These are phyloP conservation scores for Strobilomyces dryophilus DNA, from an alignment of 768 basidiomycete genomes.

Conservation along the genomic window DNA sequence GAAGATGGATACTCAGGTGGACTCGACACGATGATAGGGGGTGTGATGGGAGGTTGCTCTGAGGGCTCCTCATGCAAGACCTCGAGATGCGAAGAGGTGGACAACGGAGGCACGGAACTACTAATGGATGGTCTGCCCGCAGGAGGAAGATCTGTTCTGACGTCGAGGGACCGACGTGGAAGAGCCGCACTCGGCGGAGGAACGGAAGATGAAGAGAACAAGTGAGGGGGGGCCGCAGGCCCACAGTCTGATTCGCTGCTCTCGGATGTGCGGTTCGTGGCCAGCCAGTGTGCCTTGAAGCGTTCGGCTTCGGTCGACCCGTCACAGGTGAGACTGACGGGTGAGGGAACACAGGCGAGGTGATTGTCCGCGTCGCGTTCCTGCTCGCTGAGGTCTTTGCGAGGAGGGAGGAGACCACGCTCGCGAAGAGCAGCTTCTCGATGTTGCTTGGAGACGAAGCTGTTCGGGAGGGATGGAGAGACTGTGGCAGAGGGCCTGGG, in stretches of 20 bases:
- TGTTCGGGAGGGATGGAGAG: constrained; percentile 20
- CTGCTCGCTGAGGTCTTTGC: constrained; percentile 32
- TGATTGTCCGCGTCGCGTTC: constrained; percentile 42
- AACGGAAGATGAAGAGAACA: constrained; percentile 1
- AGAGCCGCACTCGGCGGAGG: constrained; percentile 1
- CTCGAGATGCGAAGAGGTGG: constrained; percentile 24
- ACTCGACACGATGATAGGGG: constrained; percentile 22
- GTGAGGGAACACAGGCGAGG: constrained; percentile 34
- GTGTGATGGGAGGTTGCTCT: constrained; percentile 15
- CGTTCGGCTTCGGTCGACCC: constrained; percentile 43
- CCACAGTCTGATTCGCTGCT: constrained; percentile 22
- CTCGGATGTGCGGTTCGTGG: constrained; percentile 31
- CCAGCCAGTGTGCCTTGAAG: constrained; percentile 54
- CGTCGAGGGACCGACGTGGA: constrained; percentile 10
- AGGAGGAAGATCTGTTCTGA: constrained; percentile 6
- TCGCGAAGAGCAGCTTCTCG: constrained; percentile 56
- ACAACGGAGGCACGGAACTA: constrained; percentile 22
- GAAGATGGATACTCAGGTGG: constrained; percentile 5
- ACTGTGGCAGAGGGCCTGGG: neutral
- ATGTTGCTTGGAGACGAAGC: constrained; percentile 19
- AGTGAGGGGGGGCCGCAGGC: neutral
- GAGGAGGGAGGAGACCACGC: constrained; percentile 52
- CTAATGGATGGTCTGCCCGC: constrained; percentile 21
- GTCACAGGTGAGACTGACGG: constrained; percentile 17
- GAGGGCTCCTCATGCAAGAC: constrained; percentile 29